Conservation (phyloP, 108 stramenopile genomes). For the Nitzschia sp. region DNA sequence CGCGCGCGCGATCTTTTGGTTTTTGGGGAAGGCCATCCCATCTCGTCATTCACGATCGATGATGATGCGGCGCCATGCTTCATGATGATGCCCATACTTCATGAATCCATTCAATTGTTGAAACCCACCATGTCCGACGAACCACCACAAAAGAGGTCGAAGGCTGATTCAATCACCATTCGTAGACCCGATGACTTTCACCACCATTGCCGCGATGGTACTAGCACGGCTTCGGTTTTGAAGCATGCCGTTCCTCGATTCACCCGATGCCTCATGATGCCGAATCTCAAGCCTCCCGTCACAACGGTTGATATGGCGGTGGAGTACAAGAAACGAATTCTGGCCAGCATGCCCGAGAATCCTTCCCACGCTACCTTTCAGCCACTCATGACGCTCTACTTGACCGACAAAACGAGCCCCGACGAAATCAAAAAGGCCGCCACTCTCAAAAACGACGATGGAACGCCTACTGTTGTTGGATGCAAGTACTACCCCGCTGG, state of each 20-base stretch:
- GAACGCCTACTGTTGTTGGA: slow-evolving; percentile 71
- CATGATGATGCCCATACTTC: no score
- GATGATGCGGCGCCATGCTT: no score
- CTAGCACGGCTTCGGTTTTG: slow-evolving; percentile 55
- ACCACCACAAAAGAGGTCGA: background rate
- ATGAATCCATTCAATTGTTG: no score
- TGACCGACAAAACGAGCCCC: slow-evolving; percentile 94
- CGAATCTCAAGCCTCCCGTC: slow-evolving; percentile 97
- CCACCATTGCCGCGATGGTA: slow-evolving; percentile 95
- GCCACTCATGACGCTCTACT: slow-evolving; percentile 96
- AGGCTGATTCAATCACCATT: slow-evolving; percentile 33
- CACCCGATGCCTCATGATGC: slow-evolving; percentile 92
- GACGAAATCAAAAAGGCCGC: slow-evolving; percentile 87
- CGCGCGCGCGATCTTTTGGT: no score
- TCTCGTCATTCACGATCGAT: no score
- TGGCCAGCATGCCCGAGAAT: slow-evolving; percentile 37
- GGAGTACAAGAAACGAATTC: slow-evolving; percentile 88
- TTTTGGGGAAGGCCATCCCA: no score
- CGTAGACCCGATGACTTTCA: slow-evolving; percentile 85
- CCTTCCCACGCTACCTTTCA: slow-evolving; percentile 14
- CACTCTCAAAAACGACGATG: slow-evolving; percentile 52
- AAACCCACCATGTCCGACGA: background rate
- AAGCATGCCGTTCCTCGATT: slow-evolving; percentile 80
- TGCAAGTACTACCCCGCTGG: slow-evolving; percentile 99
- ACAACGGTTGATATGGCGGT: slow-evolving; percentile 87